Conservation (phyloP, 148 eudicot species). For the Arctostaphylos glauca region DNA sequence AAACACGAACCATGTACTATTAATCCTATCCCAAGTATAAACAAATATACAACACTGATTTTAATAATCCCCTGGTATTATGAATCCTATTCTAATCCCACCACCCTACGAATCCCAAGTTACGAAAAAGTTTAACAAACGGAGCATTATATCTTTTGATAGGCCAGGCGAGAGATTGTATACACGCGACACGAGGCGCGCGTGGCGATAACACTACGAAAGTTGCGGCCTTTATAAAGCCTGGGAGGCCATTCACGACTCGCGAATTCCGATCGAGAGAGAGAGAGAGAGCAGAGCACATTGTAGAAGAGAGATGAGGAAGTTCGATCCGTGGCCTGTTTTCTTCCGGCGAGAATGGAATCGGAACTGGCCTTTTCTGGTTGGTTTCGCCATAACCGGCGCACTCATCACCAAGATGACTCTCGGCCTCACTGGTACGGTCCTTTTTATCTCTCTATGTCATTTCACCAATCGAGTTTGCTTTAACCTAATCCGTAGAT, state of each 20-base stretch:
- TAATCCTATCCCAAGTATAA: too few relatives aligned
- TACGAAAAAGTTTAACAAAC: too few relatives aligned
- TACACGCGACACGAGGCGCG: neutral
- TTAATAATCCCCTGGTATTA: too few relatives aligned
- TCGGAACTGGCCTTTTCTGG: slow-evolving; percentile 27
- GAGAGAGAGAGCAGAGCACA: neutral
- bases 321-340: slow-evolving; percentile 28
- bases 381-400: slow-evolving; percentile 30
- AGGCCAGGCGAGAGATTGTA: neutral
- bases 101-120: too few relatives aligned
- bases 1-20: too few relatives aligned
- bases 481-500: neutral
- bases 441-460: neutral
- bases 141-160: neutral
- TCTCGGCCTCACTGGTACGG: slow-evolving; percentile 25
- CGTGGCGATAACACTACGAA: neutral
- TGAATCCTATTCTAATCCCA: too few relatives aligned
- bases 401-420: slow-evolving; percentile 22
- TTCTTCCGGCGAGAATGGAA: slow-evolving; percentile 25
- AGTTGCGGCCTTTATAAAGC: neutral
- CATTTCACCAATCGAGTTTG: neutral
- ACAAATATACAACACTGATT: too few relatives aligned
- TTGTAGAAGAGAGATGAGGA: slow-evolving; percentile 11
- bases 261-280: neutral
- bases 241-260: neutral